Percentiles rank a stretch among this genome's conserved stretches.
phyloP scores from a whole-genome alignment of 2,329 filamentous ascomycete genomes.

The Hawksworthiomyces lignivorus region DNA sequence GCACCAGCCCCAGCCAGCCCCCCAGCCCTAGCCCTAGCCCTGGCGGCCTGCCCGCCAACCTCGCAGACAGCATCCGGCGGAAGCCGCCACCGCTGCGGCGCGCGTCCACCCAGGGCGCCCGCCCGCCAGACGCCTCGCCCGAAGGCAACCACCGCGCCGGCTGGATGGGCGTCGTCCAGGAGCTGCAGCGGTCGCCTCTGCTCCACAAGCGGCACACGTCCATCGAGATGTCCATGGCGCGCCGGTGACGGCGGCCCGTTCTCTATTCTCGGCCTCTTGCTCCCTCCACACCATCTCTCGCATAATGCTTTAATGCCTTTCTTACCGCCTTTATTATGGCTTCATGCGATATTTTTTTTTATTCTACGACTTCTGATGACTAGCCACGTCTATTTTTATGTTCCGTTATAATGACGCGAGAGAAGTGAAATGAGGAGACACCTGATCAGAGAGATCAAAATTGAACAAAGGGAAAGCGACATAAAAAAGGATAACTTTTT shows the following conservation, averaged over 20 bases:
- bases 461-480: no score
- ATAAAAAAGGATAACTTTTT: not conserved
- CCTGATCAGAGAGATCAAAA: no score
- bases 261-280: not conserved
- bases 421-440: not conserved
- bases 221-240: slow-evolving; percentile 48
- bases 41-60: slow-evolving; percentile 31
- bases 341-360: no score
- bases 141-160: slow-evolving; percentile 42
- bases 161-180: slow-evolving; percentile 57
- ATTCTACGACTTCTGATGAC: no score
- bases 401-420: not conserved
- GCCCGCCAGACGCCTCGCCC: slow-evolving; percentile 31
- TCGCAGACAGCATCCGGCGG: slow-evolving; percentile 36
- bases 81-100: slow-evolving; percentile 44
- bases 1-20: not conserved
- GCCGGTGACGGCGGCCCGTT: slow-evolving; percentile 7
- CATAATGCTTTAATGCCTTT: not conserved
- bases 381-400: no score
- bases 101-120: slow-evolving; percentile 42
- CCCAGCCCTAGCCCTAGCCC: slow-evolving; percentile 14
- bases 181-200: slow-evolving; percentile 52
- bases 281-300: not conserved
- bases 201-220: slow-evolving; percentile 57
- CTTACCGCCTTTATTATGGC: not conserved